phyloP scores from a whole-genome alignment of 2,329 filamentous ascomycete genomes.

The Xylaria sp. region DNA sequence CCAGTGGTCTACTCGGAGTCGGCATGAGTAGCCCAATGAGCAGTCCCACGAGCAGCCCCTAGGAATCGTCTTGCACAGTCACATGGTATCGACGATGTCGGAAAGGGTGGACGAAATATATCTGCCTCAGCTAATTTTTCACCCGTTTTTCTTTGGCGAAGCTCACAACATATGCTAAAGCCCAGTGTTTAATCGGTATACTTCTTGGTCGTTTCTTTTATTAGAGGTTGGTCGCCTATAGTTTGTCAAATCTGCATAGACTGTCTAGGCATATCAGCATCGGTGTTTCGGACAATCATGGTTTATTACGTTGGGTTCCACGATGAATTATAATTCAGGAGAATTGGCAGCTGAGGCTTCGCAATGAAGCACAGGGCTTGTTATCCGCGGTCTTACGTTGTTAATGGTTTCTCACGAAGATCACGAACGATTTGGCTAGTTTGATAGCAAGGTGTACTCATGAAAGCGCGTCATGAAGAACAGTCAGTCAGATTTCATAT shows the following conservation, averaged over 20 bases:
- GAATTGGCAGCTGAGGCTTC: constrained; percentile 5
- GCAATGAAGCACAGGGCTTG: background rate
- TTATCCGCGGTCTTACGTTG: background rate
- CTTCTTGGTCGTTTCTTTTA: background rate
- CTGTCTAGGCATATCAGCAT: constrained; percentile 34
- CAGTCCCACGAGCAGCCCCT: constrained; percentile 36
- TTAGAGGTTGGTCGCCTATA: constrained; percentile 13
- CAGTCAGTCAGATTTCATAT: constrained; percentile 11
- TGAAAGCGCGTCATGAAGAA: constrained; percentile 4
- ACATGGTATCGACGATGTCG: constrained; percentile 41
- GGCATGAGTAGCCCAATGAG: background rate
- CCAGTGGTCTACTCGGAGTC: constrained; percentile 36
- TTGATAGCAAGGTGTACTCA: constrained; percentile 22
- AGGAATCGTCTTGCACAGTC: constrained; percentile 43
- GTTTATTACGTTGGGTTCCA: constrained; percentile 14
- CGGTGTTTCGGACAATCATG: constrained; percentile 26
- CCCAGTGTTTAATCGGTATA: background rate
- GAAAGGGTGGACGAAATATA: constrained; percentile 26
- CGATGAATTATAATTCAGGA: background rate
- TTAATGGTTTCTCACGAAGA: constrained; percentile 17
- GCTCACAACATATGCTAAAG: background rate
- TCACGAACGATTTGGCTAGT: constrained; percentile 20
- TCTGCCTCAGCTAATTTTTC: constrained; percentile 25
- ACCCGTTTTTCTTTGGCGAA: background rate
- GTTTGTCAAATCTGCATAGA: constrained; percentile 32